Conservation (phyloP, 805 yeast species). For the Cyberlindnera mrakii region DNA sequence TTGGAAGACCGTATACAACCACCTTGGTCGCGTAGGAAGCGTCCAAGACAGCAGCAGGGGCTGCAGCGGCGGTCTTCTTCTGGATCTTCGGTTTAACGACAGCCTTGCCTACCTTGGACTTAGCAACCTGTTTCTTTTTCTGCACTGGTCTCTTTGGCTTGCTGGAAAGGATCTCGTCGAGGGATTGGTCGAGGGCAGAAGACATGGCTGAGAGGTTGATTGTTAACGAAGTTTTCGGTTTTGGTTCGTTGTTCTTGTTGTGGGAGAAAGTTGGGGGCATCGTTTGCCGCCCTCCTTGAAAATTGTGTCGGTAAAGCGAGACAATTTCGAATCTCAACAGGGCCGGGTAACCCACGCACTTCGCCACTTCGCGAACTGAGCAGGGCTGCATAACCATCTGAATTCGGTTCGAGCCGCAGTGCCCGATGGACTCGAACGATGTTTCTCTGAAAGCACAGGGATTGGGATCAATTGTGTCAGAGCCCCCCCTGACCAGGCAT, state of each 20-base stretch:
- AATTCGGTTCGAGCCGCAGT: too few species aligned
- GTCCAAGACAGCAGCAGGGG: conserved; percentile 28
- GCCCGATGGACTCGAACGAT: too few species aligned
- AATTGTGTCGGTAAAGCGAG: too few species aligned
- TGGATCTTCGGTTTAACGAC: conserved; percentile 23
- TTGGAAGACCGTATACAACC: conserved; percentile 79
- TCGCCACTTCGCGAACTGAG: too few species aligned
- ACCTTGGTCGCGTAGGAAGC: conserved; percentile 68
- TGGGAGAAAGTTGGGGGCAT: neutral
- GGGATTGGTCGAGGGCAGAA: conserved; percentile 80
- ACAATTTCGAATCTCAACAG: too few species aligned
- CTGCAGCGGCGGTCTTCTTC: conserved; percentile 23
- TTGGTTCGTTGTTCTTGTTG: conserved; percentile 3
- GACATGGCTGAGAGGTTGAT: conserved; percentile 48
- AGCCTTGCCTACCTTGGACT: conserved; percentile 23
- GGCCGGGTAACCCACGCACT: too few species aligned
- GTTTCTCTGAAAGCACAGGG: too few species aligned
- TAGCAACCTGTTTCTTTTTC: conserved; percentile 21
- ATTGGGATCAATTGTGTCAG: too few species aligned
- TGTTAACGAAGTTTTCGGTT: conserved; percentile 3
- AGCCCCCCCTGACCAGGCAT: too few species aligned
- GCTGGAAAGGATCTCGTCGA: conserved; percentile 88
- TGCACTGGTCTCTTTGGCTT: conserved; percentile 35
- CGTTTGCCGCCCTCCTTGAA: too few species aligned
- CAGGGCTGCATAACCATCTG: too few species aligned